Conservation (phyloP, 2,329 filamentous ascomycete species). For the Botryosphaeria dothidea region DNA sequence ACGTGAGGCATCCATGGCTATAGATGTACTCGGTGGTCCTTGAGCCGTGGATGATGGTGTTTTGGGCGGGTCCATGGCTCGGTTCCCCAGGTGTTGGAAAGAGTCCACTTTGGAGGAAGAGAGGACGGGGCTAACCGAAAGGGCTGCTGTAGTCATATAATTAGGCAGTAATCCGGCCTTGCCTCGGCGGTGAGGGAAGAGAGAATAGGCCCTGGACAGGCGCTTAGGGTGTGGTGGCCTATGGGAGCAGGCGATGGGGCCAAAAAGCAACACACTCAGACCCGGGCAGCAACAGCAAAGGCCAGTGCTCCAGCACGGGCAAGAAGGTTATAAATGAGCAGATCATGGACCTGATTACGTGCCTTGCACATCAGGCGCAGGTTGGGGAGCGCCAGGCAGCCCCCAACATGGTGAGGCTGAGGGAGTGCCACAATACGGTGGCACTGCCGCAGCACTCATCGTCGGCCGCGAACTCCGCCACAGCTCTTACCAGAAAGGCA, state of each 20-base stretch:
- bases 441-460: constrained; percentile 8
- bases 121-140: background rate
- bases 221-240: background rate
- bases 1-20: background rate
- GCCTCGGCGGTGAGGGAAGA: background rate
- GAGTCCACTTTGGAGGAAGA: background rate
- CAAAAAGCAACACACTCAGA: background rate
- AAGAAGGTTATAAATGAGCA: constrained; percentile 1
- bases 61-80: background rate
- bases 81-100: background rate
- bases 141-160: background rate
- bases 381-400: background rate
- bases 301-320: background rate
- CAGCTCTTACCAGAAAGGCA: background rate
- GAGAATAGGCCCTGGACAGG: background rate
- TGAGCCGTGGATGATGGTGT: background rate
- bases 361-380: constrained; percentile 4
- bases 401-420: constrained; percentile 7
- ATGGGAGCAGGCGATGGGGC: background rate
- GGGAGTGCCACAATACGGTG: constrained; percentile 5
- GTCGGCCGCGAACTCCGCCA: constrained; percentile 2
- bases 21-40: background rate
- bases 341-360: background rate
- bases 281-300: background rate
- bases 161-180: constrained; percentile 4